phyloP scores from a whole-genome alignment of 345 rosid genomes.

The Gossypium raimondii region DNA sequence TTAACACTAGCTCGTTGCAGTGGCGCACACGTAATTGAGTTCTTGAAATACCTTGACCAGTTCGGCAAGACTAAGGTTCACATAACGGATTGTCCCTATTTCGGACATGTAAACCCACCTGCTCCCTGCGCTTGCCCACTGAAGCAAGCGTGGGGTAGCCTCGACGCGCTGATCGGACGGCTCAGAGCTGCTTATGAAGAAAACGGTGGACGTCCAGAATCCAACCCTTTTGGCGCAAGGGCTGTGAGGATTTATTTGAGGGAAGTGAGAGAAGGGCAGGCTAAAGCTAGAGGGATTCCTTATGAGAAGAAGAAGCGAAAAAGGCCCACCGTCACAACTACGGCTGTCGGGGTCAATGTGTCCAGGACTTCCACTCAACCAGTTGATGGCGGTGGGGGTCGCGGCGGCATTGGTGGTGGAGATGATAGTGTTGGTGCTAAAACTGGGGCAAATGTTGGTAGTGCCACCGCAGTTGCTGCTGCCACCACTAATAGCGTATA shows the following conservation, averaged over 20 bases:
- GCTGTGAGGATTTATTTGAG: constrained; percentile 65
- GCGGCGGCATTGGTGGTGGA: constrained; percentile 3
- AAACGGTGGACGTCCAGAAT: constrained; percentile 58
- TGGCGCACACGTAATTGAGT: constrained; percentile 71
- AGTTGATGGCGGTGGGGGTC: not conserved
- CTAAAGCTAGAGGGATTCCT: constrained; percentile 69
- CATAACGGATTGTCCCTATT: constrained; percentile 48
- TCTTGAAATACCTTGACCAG: constrained; percentile 63
- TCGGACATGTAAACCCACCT: constrained; percentile 59
- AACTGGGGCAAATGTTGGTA: constrained; percentile 3
- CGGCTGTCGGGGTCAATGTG: constrained; percentile 19
- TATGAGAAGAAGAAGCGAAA: constrained; percentile 74
- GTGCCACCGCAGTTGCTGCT: not conserved
- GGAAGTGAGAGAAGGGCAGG: constrained; percentile 64
- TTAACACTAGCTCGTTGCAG: constrained; percentile 53
- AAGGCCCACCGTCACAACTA: constrained; percentile 28
- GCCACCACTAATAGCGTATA: constrained; percentile 28
- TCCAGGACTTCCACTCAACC: constrained; percentile 13
- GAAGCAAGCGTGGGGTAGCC: constrained; percentile 76
- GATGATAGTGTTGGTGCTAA: constrained; percentile 10
- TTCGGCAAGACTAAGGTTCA: constrained; percentile 77
- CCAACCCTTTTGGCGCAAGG: constrained; percentile 60
- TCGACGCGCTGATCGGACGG: constrained; percentile 75
- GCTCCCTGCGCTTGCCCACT: constrained; percentile 64
- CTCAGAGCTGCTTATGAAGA: constrained; percentile 73